These are phyloP conservation scores for Aspergillus oerlinghausenensis DNA, from an alignment of 2,329 filamentous ascomycete genomes.

Conservation along the genomic window DNA sequence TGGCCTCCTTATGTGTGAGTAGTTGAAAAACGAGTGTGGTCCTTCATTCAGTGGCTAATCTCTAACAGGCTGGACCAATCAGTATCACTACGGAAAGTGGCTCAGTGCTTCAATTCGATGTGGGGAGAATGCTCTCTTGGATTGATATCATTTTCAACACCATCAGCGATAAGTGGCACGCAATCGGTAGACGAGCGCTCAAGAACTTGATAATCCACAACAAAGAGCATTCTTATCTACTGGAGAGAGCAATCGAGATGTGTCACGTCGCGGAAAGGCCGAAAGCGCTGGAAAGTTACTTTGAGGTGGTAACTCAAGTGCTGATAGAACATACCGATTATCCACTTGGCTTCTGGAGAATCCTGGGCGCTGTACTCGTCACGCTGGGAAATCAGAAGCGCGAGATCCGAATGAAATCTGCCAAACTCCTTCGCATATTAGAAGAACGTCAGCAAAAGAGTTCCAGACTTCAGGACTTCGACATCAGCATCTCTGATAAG, in stretches of 20 bases:
- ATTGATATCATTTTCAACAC: constrained; percentile 92
- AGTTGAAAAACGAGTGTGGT: constrained; percentile 32
- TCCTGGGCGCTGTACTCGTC: constrained; percentile 82
- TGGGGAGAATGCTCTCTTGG: constrained; percentile 90
- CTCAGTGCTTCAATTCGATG: constrained; percentile 83
- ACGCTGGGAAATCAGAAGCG: constrained; percentile 89
- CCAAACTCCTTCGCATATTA: constrained; percentile 70
- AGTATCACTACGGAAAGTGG: constrained; percentile 84
- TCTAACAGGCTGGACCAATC: constrained; percentile 58
- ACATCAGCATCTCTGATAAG: constrained; percentile 97
- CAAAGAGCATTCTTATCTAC: constrained; percentile 74
- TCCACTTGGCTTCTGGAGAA: constrained; percentile 81
- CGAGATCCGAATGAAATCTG: constrained; percentile 83
- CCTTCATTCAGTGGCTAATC: constrained; percentile 10
- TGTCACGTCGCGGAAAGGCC: constrained; percentile 79
- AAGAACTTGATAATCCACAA: constrained; percentile 90
- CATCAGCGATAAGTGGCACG: constrained; percentile 83
- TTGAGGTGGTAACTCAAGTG: constrained; percentile 84
- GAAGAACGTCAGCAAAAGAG: constrained; percentile 79
- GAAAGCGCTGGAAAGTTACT: constrained; percentile 91
- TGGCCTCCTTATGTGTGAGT: constrained; percentile 86
- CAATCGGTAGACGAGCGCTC: constrained; percentile 80
- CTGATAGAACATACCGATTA: constrained; percentile 79
- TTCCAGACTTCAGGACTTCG: constrained; percentile 92
- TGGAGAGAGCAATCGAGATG: constrained; percentile 85